Evolutionary conservation across 805 yeast species (phyloP), one percentile per base, ranked within the genome.

Genomic region (Starmera caribaea): DNA sequence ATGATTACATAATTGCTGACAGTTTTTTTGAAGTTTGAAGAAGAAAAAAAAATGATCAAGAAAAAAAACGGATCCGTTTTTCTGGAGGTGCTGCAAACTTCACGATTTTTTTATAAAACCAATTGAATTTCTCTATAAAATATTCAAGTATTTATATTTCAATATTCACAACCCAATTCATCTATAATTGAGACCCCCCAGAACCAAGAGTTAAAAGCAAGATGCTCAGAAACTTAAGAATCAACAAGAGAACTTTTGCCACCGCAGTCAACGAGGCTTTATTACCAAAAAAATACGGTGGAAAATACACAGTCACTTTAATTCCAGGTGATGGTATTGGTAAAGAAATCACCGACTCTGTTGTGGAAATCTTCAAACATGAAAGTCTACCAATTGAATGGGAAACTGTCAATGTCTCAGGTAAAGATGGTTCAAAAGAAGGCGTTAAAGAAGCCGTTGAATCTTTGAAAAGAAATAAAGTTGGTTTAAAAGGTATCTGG

Each of bases 291-390:
- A 83, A 85, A 67, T 88, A 86, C 68, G 97, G 97, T 53, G 96
- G 96, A 46, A 81, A 81, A 61, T 89, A 77, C 73, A 84, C 90
- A 39, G 96, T 92, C 42, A 90, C 98, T 38, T 73, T 90, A 62
- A 81, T 90, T 53, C 97, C 97, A 43, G 96, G 98, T 67, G 98
- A 90, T 61, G 97, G 97, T 76, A 83, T 89, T 51, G 98, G 98
- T 65, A 81, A 81, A 59, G 96, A 89, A 70, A 85, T 89, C 61
- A 82, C 97, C 43, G 90, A 84, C 63, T 83, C 97, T 21, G 98
- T 90, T 45, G 80, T 83, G 63, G 76, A 86, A 51, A 84, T 90
- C 61, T 90, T 90, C 73, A 74, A 79, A 59, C 76, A 86, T 46
- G 88, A 84, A 66, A 78, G 76, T 50, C 82, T 92, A 34, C 98